Evolutionary conservation across 78 protist species (phyloP), one percentile per base, ranked within the genome.

Genomic region (Planoprotostelium fungivorum): DNA sequence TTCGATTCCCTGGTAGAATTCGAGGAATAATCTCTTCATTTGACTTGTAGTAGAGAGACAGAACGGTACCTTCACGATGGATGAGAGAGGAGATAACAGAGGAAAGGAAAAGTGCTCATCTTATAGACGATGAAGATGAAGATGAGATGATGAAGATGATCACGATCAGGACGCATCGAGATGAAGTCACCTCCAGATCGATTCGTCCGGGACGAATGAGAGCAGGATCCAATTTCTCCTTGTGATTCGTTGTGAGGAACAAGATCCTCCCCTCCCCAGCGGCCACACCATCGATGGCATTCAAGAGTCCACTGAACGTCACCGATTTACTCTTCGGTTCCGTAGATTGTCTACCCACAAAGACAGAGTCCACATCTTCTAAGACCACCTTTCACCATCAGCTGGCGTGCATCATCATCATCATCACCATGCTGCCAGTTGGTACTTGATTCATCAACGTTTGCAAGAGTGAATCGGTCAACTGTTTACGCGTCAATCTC

Each of bases 261-360:
- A 97, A 34, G 0, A 97, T 36, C 34, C 98, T 88, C n/a, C 94
- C 94, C 86, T 96, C 98, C 85, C 87, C 36, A n/a, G 99, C 96
- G 0, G 97, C 97, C 10, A 97, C 98, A 35, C 99, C 99, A 84
- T 98, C 99, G 63, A 98, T 63, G 35, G 98, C 92, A 93, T 98
- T 98, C 38, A 98, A 91, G 29, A 97, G 88, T 25, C 99, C 99
- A 36, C 91, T 36, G 89, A 97, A 88, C 36, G 95, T 93, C 25
- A 90, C 86, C 38, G 86, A 29, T 5, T 84, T 34, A 5, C 10
- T 87, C 34, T 16, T 87, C 29, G n/a, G 25, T 87, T 10, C 25
- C 95, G 89, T 9, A 36, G 34, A 63, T 38, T 29, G 86, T n/a
- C n/a, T n/a, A n/a, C n/a, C n/a, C n/a, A n/a, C n/a, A n/a, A 89